Evolutionary conservation across 257 asterid genomes (phyloP), one percentile per base, ranked within the genome.

Genomic region (Eustoma russellianum): DNA sequence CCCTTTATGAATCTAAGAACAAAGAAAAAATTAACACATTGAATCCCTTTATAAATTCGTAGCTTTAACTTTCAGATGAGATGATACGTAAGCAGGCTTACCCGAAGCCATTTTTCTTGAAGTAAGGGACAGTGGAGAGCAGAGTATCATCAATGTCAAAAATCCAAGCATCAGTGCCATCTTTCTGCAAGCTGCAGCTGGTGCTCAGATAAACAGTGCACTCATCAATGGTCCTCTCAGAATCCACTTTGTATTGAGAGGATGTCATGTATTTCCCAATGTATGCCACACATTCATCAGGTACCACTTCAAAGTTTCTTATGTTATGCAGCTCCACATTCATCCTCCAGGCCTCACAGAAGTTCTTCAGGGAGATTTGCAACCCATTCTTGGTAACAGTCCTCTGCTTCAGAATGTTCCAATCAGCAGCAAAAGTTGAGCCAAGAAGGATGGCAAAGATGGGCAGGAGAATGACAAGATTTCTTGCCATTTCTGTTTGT

Each of bases 121-220:
- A 81, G 62, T 79, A 83, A 69, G 94, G 88, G 19, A 81, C 58
- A 6, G 86, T 77, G 41, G 94, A 86, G 18, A 86, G 79, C 48
- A 86, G 92, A 14, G 88, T 86, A 34, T 86, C 96, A 56, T 83
- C 94, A 24, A 83, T 56, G 56, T 86, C 94, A 13, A 86, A 86
- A 55, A 79, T 61, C 92, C 96, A 86, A 0, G 85, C 86, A 54
- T 81, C 88, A 0, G 47, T 24, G 9, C 92, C 86, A 52, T 83
- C 92, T 41, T 79, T 83, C 75, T 73, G 64, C 57, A 81, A 33
- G 38, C 62, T 50, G 60, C 91, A 81, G 49, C 65, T 66, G 2
- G 80, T 79, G 17, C 75, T 67, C 1, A 81, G 51, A 65, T 77
- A 73, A 28, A 79, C 75, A 3, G 70, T 61, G 62, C 81, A 63